phyloP scores from a whole-genome alignment of 2,329 filamentous ascomycete species.

The Cercospora janseana region DNA sequence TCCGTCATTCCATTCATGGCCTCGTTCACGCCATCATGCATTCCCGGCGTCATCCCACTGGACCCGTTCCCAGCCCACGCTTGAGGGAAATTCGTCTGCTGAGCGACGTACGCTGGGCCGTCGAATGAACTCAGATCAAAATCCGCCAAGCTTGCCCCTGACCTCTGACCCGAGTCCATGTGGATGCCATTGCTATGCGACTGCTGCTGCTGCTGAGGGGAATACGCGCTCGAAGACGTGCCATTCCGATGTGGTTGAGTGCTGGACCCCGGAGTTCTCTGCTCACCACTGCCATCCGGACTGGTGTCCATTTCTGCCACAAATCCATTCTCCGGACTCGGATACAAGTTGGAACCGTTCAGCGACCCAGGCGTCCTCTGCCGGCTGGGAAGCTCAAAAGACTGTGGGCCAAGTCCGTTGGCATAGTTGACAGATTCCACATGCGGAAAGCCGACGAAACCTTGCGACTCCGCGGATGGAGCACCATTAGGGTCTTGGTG shows the following conservation, averaged over 20 bases:
- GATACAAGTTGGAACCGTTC: constrained; percentile 19
- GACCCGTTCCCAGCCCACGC: constrained; percentile 19
- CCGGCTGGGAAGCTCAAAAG: constrained; percentile 30
- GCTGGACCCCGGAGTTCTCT: constrained; percentile 32
- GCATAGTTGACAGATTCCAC: constrained; percentile 5
- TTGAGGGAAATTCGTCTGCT: constrained; percentile 26
- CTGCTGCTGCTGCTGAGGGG: constrained; percentile 28
- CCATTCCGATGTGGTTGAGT: constrained; percentile 27
- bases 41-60: constrained; percentile 25
- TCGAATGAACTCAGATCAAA: constrained; percentile 29
- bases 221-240: constrained; percentile 34
- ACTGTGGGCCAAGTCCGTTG: background rate
- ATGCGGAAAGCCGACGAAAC: background rate
- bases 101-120: constrained; percentile 11
- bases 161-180: constrained; percentile 10
- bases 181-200: constrained; percentile 9
- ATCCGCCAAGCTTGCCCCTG: constrained; percentile 22
- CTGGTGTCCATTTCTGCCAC: constrained; percentile 34
- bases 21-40: constrained; percentile 25
- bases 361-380: constrained; percentile 28
- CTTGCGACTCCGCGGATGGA: background rate
- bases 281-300: constrained; percentile 33
- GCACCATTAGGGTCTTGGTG: constrained; percentile 25
- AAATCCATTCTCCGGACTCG: constrained; percentile 24
- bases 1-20: constrained; percentile 34